Conservation (phyloP, 805 yeast species). For the Wickerhamomyces rabaulensis region DNA sequence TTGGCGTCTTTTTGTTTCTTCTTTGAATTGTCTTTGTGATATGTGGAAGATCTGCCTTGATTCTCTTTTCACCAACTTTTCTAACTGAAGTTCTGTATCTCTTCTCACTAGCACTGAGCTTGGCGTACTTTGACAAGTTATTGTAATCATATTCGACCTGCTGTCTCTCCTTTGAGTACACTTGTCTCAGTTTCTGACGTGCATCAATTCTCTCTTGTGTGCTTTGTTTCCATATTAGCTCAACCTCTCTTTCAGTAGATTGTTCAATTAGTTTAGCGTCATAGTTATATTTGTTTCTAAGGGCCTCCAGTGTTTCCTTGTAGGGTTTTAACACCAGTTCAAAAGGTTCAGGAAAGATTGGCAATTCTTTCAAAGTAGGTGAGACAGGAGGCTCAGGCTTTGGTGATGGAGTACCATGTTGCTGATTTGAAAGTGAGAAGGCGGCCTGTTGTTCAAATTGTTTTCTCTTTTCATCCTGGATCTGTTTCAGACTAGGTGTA, state of each 20-base stretch:
- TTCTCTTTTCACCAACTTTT: slow-evolving; percentile 16
- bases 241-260: slow-evolving; percentile 11
- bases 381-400: slow-evolving; percentile 10
- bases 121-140: slow-evolving; percentile 8
- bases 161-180: background rate
- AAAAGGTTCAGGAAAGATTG: slow-evolving; percentile 21
- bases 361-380: slow-evolving; percentile 10
- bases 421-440: background rate
- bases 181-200: slow-evolving; percentile 7
- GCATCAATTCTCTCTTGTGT: slow-evolving; percentile 13
- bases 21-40: slow-evolving; percentile 9
- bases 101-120: slow-evolving; percentile 6
- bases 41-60: slow-evolving; percentile 9
- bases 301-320: slow-evolving; percentile 5
- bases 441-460: background rate
- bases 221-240: slow-evolving; percentile 20
- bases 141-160: slow-evolving; percentile 13
- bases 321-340: slow-evolving; percentile 13
- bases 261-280: slow-evolving; percentile 16
- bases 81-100: slow-evolving; percentile 14
- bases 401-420: background rate
- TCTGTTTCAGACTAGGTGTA: background rate
- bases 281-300: slow-evolving; percentile 15
- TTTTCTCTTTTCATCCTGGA: background rate
- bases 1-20: slow-evolving; percentile 2